These are phyloP conservation scores for Biancaea sappan DNA, from an alignment of 306 rosid species.

Conservation along the genomic window DNA sequence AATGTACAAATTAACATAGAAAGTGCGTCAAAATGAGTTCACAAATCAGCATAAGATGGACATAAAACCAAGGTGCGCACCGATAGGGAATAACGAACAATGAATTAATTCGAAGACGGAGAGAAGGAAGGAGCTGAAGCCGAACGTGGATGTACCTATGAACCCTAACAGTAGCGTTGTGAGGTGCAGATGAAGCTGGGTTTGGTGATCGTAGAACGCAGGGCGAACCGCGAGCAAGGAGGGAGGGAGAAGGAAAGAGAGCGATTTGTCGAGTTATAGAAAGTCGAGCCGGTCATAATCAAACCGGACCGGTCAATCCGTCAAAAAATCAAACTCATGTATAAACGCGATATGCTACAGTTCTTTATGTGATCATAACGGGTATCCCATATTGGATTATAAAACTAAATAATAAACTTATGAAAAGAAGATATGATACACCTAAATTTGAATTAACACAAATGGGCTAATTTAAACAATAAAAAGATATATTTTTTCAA, in stretches of 20 bases:
- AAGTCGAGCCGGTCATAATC: not conserved
- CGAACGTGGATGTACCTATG: not conserved
- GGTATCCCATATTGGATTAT: too few relatives aligned
- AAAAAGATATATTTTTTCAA: too few relatives aligned
- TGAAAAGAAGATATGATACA: too few relatives aligned
- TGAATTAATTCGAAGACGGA: not conserved
- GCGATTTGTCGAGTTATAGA: too few relatives aligned
- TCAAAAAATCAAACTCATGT: too few relatives aligned
- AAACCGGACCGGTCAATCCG: too few relatives aligned
- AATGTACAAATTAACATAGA: not conserved
- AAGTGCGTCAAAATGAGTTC: not conserved
- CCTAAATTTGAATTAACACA: too few relatives aligned
- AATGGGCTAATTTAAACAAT: too few relatives aligned
- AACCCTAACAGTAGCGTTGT: slow-evolving; percentile 7
- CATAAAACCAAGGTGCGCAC: slow-evolving; percentile 12
- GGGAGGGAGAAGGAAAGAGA: too few relatives aligned
- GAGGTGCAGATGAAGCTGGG: not conserved
- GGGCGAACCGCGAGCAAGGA: not conserved
- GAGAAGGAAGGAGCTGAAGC: not conserved
- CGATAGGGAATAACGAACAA: not conserved
- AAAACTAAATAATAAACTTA: too few relatives aligned
- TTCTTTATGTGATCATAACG: too few relatives aligned
- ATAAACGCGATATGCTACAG: too few relatives aligned
- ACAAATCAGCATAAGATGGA: not conserved
- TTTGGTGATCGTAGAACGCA: not conserved